Evolutionary conservation across 2,329 filamentous ascomycete species (phyloP), one percentile per base, ranked within the genome.

Genomic region (Coniochaeta sp.): DNA sequence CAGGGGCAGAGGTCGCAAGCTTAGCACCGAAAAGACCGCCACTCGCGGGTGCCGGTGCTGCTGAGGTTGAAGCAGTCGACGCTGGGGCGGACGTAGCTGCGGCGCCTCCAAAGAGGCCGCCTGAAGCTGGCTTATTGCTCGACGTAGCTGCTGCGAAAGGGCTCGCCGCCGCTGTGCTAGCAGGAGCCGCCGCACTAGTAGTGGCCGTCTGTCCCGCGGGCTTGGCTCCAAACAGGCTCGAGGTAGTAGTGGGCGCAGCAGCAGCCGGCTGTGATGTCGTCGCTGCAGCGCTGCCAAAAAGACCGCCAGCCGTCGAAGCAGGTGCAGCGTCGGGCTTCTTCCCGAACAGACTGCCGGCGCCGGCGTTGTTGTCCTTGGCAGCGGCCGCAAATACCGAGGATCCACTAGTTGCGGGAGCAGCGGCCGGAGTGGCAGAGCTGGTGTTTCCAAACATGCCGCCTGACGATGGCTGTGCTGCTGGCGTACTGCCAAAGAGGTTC

Each of bases 41-140:
- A 19, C 59, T 60, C 24, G 62, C 61, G 8, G 64, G 40, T 26
- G 69, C 64, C 17, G 70, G 60, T 26, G 68, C 57, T 22, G 70
- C 60, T 24, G 68, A 58, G 19, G 69, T 57, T 26, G 70, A 63
- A 24, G 68, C 55, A 34, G 67, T 61, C 2, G 69, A 58, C 9
- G 71, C 67, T 38, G 70, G 60, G 42, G 70, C 63, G 8, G 67
- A 60, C 38, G 60, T 61, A 5, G 67, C 54, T 28, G 65, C 59
- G 50, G 66, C 59, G n/a, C 17, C 52, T 30, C 42, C 58, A 52
- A 75, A 74, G 50, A 73, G 58, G 34, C 58, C 30, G 17, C 54
- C 66, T 8, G 65, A 36, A 28, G 61, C 56, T 24, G 64, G 42
- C 26, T 55, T 59, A 32, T 26, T 58, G 42, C 57, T 34, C 26